Evolutionary conservation across 129 eudicot genomes (phyloP).

Genomic region (Centella asiatica): DNA sequence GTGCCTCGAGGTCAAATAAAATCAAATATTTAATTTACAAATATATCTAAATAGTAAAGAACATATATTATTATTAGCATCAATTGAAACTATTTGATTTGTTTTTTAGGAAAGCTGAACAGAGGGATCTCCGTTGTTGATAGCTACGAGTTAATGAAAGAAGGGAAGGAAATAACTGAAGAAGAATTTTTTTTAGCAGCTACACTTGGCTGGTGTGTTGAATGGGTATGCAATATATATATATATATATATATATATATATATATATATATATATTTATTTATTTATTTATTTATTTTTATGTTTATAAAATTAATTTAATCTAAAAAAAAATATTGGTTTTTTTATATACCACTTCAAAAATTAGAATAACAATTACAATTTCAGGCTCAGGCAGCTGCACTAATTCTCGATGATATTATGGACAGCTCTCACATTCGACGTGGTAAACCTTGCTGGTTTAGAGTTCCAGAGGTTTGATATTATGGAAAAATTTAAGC

Average conservation of each 20-base stretch:
- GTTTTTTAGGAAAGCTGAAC: conserved; percentile 44
- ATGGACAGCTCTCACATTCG: conserved; percentile 46
- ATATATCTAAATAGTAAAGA: not conserved
- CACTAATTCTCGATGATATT: conserved; percentile 48
- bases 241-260: too few species aligned
- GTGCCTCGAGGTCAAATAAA: conserved; percentile 32
- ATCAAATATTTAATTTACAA: not conserved
- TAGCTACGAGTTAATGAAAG: conserved; percentile 40
- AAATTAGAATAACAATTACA: too few species aligned
- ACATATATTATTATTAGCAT: not conserved
- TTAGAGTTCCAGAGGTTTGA: conserved; percentile 28
- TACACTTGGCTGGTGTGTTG: conserved; percentile 56
- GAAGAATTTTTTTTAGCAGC: conserved; percentile 37
- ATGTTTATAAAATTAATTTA: too few species aligned
- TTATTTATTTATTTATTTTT: too few species aligned
- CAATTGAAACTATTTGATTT: too few species aligned
- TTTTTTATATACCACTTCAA: too few species aligned
- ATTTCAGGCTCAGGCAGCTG: conserved; percentile 45
- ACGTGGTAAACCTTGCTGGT: conserved; percentile 55
- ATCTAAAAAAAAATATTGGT: too few species aligned
- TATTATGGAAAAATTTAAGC: too few species aligned
- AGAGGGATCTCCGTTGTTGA: conserved; percentile 48
- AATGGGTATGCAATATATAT: conserved; percentile 36
- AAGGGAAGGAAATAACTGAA: conserved; percentile 36
- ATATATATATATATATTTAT: too few species aligned